Conservation (phyloP, 2,329 filamentous ascomycete genomes). For the Nothopassalora personata region DNA sequence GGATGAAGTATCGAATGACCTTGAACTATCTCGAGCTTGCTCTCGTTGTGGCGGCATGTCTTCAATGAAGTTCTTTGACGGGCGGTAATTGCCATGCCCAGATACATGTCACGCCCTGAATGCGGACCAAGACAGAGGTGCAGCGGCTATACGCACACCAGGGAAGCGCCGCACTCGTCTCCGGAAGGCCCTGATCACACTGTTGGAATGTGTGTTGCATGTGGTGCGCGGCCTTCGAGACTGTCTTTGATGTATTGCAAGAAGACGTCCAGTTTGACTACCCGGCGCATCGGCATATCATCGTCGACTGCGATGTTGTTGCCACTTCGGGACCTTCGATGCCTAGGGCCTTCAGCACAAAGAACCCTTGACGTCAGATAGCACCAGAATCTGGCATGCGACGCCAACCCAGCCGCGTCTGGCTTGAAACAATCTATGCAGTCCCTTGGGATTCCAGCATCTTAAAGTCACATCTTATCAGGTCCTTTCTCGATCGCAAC, state of each 20-base stretch:
- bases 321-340: not conserved
- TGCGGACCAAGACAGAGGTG: constrained; percentile 23
- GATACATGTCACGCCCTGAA: constrained; percentile 15
- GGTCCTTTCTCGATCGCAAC: constrained; percentile 2
- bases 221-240: not conserved
- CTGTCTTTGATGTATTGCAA: not conserved
- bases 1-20: constrained; percentile 14
- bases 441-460: not conserved
- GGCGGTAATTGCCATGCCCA: constrained; percentile 18
- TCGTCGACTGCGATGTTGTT: not conserved
- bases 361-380: not conserved
- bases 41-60: constrained; percentile 18
- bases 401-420: not conserved
- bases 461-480: constrained; percentile 1
- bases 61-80: constrained; percentile 24
- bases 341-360: not conserved
- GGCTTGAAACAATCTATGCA: not conserved
- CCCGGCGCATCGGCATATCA: not conserved
- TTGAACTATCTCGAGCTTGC: constrained; percentile 14
- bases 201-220: not conserved
- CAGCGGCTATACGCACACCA: not conserved
- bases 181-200: not conserved
- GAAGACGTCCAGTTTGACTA: not conserved
- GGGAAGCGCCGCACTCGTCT: not conserved
- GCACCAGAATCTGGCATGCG: not conserved